A percentile compares a stretch with the other conserved stretches of the same genome.
These are phyloP conservation scores for Aspergillus funiculosus DNA, from an alignment of 495 filamentous ascomycete genomes.

Conservation along the genomic window DNA sequence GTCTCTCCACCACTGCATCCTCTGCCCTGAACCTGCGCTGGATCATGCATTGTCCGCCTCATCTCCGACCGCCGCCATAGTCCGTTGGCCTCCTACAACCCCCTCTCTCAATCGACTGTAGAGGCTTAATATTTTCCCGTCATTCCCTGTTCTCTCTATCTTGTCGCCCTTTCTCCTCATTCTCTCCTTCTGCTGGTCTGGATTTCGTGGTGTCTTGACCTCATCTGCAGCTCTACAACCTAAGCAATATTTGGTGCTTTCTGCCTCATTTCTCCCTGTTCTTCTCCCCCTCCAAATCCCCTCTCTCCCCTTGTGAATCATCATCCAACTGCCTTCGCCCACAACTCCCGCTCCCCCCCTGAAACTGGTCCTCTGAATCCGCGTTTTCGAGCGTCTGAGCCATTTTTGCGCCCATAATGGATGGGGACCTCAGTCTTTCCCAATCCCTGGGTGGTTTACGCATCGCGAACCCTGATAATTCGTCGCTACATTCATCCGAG, in stretches of 20 bases:
- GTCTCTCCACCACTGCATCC: constrained; percentile 3
- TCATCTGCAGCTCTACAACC: constrained; percentile 14
- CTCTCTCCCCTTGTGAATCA: not conserved
- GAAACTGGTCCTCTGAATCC: not conserved
- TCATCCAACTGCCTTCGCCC: no score
- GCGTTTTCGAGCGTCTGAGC: not conserved
- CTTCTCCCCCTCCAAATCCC: not conserved
- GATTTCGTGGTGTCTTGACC: not conserved
- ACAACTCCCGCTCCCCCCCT: no score
- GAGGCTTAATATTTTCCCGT: constrained; percentile 11
- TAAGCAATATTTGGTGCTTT: constrained; percentile 10
- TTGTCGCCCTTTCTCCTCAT: not conserved
- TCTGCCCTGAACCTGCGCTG: constrained; percentile 13
- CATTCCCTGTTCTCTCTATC: not conserved
- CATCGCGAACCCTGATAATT: constrained; percentile 94
- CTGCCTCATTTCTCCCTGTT: no score
- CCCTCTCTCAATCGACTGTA: constrained; percentile 12
- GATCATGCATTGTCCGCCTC: constrained; percentile 35
- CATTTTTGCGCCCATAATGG: constrained; percentile 54
- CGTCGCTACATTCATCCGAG: constrained; percentile 53
- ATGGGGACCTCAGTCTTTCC: constrained; percentile 87
- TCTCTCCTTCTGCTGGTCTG: constrained; percentile 4
- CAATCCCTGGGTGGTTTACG: constrained; percentile 89
- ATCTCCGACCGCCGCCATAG: constrained; percentile 36
- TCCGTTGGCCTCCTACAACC: constrained; percentile 19